Conservation (phyloP, 768 basidiomycete genomes). For the Amanita fuliginea region DNA sequence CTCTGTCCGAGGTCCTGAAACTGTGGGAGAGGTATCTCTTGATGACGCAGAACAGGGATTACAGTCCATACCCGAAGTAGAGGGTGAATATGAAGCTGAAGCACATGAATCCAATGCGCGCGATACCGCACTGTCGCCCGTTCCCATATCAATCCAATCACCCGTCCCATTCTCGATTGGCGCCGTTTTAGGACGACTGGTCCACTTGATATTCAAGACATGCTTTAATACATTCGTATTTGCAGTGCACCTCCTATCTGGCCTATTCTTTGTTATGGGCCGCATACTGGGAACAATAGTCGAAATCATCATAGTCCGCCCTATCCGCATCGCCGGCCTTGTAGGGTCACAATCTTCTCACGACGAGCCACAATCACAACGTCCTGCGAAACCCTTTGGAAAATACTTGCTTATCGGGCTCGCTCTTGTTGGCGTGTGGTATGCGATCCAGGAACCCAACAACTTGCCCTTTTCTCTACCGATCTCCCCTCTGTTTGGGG, state of each 20-base stretch:
- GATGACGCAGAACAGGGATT: slow-evolving; percentile 41
- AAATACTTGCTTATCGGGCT: slow-evolving; percentile 34
- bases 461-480: slow-evolving; percentile 22
- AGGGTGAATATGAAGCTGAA: slow-evolving; percentile 48
- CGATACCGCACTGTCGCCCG: slow-evolving; percentile 7
- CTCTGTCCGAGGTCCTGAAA: slow-evolving; percentile 18
- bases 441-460: slow-evolving; percentile 26
- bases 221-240: slow-evolving; percentile 13
- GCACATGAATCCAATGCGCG: slow-evolving; percentile 15
- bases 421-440: slow-evolving; percentile 34
- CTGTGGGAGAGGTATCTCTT: slow-evolving; percentile 25
- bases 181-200: slow-evolving; percentile 28
- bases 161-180: slow-evolving; percentile 28
- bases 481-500: slow-evolving; percentile 10
- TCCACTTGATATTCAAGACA: slow-evolving; percentile 20
- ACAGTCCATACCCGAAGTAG: slow-evolving; percentile 53
- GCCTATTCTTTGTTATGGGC: slow-evolving; percentile 31
- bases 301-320: slow-evolving; percentile 38
- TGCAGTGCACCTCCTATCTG: slow-evolving; percentile 20
- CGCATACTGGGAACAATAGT: slow-evolving; percentile 36
- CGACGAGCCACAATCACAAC: neutral
- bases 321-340: slow-evolving; percentile 13
- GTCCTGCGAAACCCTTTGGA: neutral
- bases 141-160: slow-evolving; percentile 16
- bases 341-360: neutral